These are phyloP conservation scores for Epichloe uncinata DNA, from an alignment of 2,329 filamentous ascomycete genomes.

Conservation along the genomic window DNA sequence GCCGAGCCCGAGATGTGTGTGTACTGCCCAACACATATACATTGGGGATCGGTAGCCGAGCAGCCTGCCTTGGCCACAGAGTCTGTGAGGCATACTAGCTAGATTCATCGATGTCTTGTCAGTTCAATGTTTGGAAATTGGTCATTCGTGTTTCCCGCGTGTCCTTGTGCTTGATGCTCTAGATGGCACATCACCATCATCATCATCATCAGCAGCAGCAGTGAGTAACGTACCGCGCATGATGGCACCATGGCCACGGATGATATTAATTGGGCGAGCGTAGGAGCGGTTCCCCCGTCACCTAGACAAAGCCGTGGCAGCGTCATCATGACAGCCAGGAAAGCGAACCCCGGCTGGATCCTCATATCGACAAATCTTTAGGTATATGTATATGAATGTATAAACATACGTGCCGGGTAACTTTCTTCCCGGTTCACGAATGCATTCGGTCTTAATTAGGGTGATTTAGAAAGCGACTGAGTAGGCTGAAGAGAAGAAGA, in stretches of 20 bases:
- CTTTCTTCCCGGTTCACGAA: too few relatives aligned
- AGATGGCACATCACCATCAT: too few relatives aligned
- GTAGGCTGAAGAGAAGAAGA: too few relatives aligned
- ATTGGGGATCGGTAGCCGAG: conserved; percentile 1
- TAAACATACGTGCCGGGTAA: too few relatives aligned
- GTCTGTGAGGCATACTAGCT: conserved; percentile 1
- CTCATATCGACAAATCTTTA: background rate
- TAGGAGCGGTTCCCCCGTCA: background rate
- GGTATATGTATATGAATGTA: too few relatives aligned
- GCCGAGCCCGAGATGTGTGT: conserved; percentile 10
- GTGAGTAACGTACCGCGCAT: background rate
- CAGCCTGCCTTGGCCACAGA: conserved; percentile 7
- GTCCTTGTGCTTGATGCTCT: too few relatives aligned
- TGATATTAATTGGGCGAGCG: background rate
- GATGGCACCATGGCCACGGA: background rate
- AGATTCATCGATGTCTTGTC: background rate
- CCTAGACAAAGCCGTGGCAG: background rate
- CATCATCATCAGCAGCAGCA: too few relatives aligned
- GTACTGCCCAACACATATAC: conserved; percentile 23
- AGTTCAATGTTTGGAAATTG: background rate
- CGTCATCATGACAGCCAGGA: background rate
- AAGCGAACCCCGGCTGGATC: background rate
- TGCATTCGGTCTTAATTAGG: too few relatives aligned
- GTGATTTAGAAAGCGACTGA: too few relatives aligned
- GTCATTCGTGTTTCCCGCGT: too few relatives aligned